Base-by-base conservation (phyloP, 768 basidiomycete species). In the Asterophora parasitica region DNA sequence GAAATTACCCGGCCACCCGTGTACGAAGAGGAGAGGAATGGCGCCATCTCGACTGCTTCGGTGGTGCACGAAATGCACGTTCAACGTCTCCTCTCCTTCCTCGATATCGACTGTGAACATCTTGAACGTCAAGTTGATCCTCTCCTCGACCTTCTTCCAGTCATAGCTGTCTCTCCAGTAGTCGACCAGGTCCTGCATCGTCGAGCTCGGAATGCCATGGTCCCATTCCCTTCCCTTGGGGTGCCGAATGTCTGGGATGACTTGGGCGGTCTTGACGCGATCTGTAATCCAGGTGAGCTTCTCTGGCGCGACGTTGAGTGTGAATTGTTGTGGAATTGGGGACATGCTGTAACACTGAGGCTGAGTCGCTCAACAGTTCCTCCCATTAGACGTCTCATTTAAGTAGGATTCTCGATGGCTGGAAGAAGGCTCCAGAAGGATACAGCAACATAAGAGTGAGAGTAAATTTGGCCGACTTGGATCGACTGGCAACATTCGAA, bases 11-110 rank as follows among this genome's bases (percentile, higher is more conserved):
- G 67, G 69, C 69, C 79, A 81, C 4, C 79, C 79, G 52, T 82
- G 79, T 10, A 74, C 67, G 54, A 75, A 79, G n/a, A 81, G 60
- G 15, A 82, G 61, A 1, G 79, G 78, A 19, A 80, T 69, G 0
- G 79, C 77, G 34, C 69, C 62, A 0, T 47, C 33, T 3, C 59
- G 43, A 16, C 52, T 51, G 55, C 77, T 77, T 51, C 63, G 65
- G 51, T 76, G 65, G 58, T 80, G 78, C 2, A 79, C 69, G 50
- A 75, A 81, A 51, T 82, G 79, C 4, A 80, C 61, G 30, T 76
- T 73, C 35, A 81, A 62, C 4, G 64, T 58, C 11, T 68, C 77
- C 43, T 69, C 70, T 2, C 62, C 69, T 30, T 77, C 73, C 5
- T 67, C 60, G 38, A 81, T 68, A 43, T 78, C 73, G n/a, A 68